phyloP scores from a whole-genome alignment of 1,284 basidiomycete species.

The Puccinia horiana region DNA sequence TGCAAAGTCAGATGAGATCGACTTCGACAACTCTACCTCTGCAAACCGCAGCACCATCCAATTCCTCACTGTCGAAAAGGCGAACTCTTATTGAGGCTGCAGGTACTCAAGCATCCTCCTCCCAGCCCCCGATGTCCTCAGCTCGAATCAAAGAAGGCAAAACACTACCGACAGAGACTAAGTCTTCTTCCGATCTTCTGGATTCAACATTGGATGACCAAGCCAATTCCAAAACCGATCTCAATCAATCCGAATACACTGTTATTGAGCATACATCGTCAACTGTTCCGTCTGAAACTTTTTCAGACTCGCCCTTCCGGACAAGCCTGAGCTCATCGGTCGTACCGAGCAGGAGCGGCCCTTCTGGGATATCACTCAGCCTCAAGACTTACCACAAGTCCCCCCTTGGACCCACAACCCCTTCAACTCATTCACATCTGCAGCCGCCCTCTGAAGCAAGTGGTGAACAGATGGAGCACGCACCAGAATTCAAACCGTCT shows the following conservation, averaged over 20 bases:
- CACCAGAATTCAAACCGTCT: conserved; percentile 45
- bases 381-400: conserved; percentile 42
- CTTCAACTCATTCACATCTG: neutral
- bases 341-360: neutral
- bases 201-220: neutral
- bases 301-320: conserved; percentile 33
- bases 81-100: neutral
- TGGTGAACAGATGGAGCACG: neutral
- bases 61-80: conserved; percentile 1
- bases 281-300: neutral
- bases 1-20: conserved; percentile 29
- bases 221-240: conserved; percentile 11
- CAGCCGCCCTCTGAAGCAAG: neutral
- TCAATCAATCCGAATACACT: conserved; percentile 47
- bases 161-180: neutral
- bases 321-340: conserved; percentile 13
- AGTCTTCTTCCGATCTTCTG: neutral
- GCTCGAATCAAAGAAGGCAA: conserved; percentile 10
- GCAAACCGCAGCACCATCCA: neutral
- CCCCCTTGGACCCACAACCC: conserved; percentile 8
- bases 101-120: neutral
- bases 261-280: conserved; percentile 28
- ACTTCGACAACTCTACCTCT: conserved; percentile 39
- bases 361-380: conserved; percentile 38
- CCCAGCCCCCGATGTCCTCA: neutral